Evolutionary conservation across 2,329 filamentous ascomycete species (phyloP).

Genomic region (Fusarium ramigenum): DNA sequence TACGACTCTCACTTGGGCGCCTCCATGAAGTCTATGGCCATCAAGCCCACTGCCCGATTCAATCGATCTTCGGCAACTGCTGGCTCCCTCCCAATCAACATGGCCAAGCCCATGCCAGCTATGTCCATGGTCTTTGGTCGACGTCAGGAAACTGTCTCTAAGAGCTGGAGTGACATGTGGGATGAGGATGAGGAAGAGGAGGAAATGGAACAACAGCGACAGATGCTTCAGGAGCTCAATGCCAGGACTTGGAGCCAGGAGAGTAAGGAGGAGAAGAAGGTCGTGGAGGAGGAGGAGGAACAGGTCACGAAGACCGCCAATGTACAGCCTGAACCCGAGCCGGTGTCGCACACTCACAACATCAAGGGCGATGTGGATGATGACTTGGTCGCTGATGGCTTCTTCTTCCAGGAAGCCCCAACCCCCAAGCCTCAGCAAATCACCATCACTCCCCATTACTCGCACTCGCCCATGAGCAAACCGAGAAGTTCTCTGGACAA

Average conservation of each 20-base stretch:
- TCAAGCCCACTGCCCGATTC: constrained; percentile 54
- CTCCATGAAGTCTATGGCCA: constrained; percentile 80
- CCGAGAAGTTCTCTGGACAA: constrained; percentile 73
- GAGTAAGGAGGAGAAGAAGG: constrained; percentile 58
- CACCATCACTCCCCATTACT: constrained; percentile 61
- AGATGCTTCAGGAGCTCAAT: constrained; percentile 70
- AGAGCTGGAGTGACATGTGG: constrained; percentile 99
- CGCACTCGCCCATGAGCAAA: constrained; percentile 75
- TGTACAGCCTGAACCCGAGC: constrained; percentile 24
- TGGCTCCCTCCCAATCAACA: constrained; percentile 79
- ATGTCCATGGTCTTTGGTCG: constrained; percentile 84
- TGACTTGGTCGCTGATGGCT: constrained; percentile 73
- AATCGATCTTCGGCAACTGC: constrained; percentile 66
- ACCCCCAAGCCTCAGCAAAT: constrained; percentile 49
- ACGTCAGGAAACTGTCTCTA: constrained; percentile 82
- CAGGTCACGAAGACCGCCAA: constrained; percentile 33
- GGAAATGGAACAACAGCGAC: constrained; percentile 65
- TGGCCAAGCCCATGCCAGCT: constrained; percentile 78
- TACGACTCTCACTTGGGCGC: constrained; percentile 83
- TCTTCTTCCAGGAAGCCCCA: constrained; percentile 76
- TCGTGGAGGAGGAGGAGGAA: constrained; percentile 24
- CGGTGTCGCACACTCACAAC: constrained; percentile 39
- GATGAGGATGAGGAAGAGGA: constrained; percentile 86
- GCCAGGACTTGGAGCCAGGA: constrained; percentile 83
- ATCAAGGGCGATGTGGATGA: constrained; percentile 66